Evolutionary conservation across 495 filamentous ascomycete species (phyloP).

Genomic region (Aspergillus campestris): DNA sequence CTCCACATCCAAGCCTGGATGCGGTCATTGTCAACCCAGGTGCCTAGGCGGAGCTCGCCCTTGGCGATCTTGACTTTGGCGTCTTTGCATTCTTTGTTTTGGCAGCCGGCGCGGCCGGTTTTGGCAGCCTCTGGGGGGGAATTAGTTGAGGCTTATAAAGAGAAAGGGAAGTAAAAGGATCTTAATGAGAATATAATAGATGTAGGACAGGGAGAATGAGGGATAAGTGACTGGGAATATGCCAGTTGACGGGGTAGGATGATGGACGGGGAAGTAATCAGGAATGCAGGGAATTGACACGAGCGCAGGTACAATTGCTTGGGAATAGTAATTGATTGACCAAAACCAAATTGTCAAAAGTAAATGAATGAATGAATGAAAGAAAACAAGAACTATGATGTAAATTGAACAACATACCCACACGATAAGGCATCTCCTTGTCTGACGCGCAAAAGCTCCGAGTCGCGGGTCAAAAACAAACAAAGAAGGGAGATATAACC

Average conservation of each 20-base stretch:
- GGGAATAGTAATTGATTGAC: too few species aligned
- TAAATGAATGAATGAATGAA: background rate
- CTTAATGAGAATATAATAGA: background rate
- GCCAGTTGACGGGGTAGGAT: too few species aligned
- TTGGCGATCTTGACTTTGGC: conserved; percentile 60
- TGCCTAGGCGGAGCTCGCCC: conserved; percentile 63
- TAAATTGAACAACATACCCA: conserved; percentile 9
- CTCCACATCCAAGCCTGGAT: conserved; percentile 55
- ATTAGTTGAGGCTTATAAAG: conserved; percentile 10
- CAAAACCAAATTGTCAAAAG: too few species aligned
- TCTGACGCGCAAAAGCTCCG: background rate
- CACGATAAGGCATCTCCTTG: conserved; percentile 15
- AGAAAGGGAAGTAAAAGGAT: conserved; percentile 2
- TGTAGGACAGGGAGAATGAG: too few species aligned
- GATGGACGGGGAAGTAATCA: too few species aligned
- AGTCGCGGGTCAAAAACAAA: background rate
- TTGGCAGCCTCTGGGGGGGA: conserved; percentile 48
- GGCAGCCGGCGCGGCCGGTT: conserved; percentile 57
- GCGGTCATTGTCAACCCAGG: conserved; percentile 47
- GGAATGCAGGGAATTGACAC: too few species aligned
- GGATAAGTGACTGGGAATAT: too few species aligned
- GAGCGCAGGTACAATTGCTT: too few species aligned
- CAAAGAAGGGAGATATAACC: background rate
- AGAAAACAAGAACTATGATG: background rate
- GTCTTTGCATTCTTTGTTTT: conserved; percentile 59